These are phyloP conservation scores for Papiliotrema nemorosa DNA, from an alignment of 1,284 basidiomycete species.

Conservation along the genomic window DNA sequence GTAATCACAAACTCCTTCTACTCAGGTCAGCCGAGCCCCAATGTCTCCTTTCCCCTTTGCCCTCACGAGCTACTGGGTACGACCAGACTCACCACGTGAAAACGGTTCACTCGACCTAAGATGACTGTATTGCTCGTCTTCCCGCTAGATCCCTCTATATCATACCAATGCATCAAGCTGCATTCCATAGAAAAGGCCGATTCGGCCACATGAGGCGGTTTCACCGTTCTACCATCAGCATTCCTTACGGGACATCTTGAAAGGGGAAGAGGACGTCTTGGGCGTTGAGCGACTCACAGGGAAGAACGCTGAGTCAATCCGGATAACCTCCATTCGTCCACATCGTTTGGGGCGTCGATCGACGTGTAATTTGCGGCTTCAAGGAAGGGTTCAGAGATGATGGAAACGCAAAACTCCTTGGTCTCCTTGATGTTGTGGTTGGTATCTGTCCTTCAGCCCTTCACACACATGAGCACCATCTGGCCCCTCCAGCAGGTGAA, in stretches of 20 bases:
- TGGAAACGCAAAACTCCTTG: constrained; percentile 69
- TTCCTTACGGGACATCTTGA: too few relatives aligned
- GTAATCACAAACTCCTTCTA: constrained; percentile 58
- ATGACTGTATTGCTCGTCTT: constrained; percentile 58
- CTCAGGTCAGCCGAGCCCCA: constrained; percentile 10
- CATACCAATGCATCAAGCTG: constrained; percentile 60
- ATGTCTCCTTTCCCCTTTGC: not conserved
- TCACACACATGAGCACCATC: constrained; percentile 22
- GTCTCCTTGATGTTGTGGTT: constrained; percentile 63
- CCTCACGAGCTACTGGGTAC: not conserved
- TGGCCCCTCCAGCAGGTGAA: constrained; percentile 45
- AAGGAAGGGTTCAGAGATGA: constrained; percentile 70
- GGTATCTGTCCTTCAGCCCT: constrained; percentile 61
- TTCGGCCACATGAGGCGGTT: constrained; percentile 65
- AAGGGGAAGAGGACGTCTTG: too few relatives aligned
- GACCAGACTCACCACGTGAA: constrained; percentile 54
- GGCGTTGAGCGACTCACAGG: constrained; percentile 57
- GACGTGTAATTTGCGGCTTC: constrained; percentile 68
- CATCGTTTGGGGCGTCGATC: constrained; percentile 62
- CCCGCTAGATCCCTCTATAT: constrained; percentile 53
- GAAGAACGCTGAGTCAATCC: constrained; percentile 61
- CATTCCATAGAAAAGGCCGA: constrained; percentile 71
- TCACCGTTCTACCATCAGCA: constrained; percentile 49
- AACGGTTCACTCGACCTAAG: constrained; percentile 61
- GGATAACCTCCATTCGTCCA: constrained; percentile 69